Evolutionary conservation across 2,329 filamentous ascomycete genomes (phyloP), one percentile per base, ranked within the genome.

Genomic region (Colletotrichum sp.): DNA sequence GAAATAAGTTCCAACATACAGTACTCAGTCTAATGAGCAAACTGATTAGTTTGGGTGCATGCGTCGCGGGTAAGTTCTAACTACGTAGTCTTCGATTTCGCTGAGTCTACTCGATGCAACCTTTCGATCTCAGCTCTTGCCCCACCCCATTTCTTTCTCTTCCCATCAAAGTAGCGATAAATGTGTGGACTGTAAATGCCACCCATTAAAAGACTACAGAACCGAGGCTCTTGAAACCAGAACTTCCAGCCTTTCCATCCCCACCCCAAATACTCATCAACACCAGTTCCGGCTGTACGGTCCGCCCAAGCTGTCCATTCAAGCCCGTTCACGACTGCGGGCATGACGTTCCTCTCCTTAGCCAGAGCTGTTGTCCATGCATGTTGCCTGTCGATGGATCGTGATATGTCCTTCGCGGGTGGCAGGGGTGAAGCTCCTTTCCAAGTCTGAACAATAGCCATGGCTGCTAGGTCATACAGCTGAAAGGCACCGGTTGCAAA

Each of bases 181-280:
- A 84, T 81, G 60, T 85, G 83, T 2, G 85, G 83, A 3, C 85
- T 86, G 76, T 85, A 83, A 8, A 87, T 79, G 0, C 85, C 85
- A 2, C 81, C 79, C 70, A 84, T 84, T 78, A 87, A 80, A 28
- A 86, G 24, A 13, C 82, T 80, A 12, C 81, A 86, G 72, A 87
- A 81, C 73, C 78, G 78, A 32, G 80, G 80, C 59, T 87, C 83
- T 59, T 77, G 76, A 59, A 83, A 78, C 85, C 85, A 87, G 62
- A 87, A 86, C 57, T 80, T 80, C 86, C 85, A 87, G 0, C 85
- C 85, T 21, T 81, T 81, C 80, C 77, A 81, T 2, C 85, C 85
- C 81, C 84, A 87, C 0, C 85, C 83, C 1, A 88, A 72, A 9
- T 85, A 82, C 71, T 87, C 83, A 4, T 36, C 9, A 68, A 86